phyloP scores from a whole-genome alignment of 768 basidiomycete genomes.

The Ephemerocybe angulata region DNA sequence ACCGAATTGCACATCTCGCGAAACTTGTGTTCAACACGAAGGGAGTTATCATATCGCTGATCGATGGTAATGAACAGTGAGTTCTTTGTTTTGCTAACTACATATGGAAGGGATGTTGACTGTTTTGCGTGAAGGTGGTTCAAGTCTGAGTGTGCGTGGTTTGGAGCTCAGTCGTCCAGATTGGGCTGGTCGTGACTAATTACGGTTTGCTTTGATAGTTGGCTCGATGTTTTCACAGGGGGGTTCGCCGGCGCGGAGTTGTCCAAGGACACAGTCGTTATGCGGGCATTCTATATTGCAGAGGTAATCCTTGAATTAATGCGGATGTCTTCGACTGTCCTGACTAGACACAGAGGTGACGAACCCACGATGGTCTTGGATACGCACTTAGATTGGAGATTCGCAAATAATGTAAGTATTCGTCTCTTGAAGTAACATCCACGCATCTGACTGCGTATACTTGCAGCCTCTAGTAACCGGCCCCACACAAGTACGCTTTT shows the following conservation, averaged over 20 bases:
- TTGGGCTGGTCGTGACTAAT: too few species aligned
- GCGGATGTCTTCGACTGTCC: too few species aligned
- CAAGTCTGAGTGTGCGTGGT: slow-evolving; percentile 91
- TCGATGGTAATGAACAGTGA: slow-evolving; percentile 84
- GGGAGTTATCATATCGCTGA: slow-evolving; percentile 74
- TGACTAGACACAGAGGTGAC: slow-evolving; percentile 49
- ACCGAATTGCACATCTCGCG: slow-evolving; percentile 88
- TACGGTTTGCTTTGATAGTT: slow-evolving; percentile 1
- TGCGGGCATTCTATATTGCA: slow-evolving; percentile 83
- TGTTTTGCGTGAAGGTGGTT: slow-evolving; percentile 58
- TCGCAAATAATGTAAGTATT: slow-evolving; percentile 68
- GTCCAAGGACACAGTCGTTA: slow-evolving; percentile 62
- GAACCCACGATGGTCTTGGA: slow-evolving; percentile 88
- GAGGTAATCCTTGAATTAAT: slow-evolving; percentile 38
- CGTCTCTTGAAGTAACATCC: not conserved
- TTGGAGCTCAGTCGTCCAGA: too few species aligned
- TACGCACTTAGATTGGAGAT: slow-evolving; percentile 80
- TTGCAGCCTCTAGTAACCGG: slow-evolving; percentile 67
- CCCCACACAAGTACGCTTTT: slow-evolving; percentile 73
- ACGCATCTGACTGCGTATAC: slow-evolving; percentile 2
- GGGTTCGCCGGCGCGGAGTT: slow-evolving; percentile 39
- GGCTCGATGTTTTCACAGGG: slow-evolving; percentile 27
- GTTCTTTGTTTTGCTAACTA: slow-evolving; percentile 20
- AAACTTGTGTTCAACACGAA: slow-evolving; percentile 92
- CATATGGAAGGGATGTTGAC: too few species aligned